These are phyloP conservation scores for Sporothrix pseudoabietina DNA, from an alignment of 2,329 filamentous ascomycete genomes.

Conservation along the genomic window DNA sequence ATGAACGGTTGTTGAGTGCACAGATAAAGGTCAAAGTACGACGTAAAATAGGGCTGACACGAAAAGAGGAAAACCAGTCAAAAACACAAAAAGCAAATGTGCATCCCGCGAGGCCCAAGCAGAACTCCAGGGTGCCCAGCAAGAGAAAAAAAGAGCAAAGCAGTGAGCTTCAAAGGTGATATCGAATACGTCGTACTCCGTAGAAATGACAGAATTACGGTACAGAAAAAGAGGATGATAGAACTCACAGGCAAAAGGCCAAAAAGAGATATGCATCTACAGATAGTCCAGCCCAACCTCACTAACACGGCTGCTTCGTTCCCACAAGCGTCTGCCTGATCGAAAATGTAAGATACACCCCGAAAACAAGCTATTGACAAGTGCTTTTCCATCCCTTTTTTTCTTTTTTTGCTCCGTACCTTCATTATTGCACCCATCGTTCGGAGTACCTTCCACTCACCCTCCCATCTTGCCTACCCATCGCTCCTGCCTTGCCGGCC, in stretches of 20 bases:
- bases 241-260: not conserved
- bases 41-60: not conserved
- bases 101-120: conserved; percentile 14
- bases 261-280: not conserved
- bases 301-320: conserved; percentile 19
- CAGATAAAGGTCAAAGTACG: not conserved
- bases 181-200: not conserved
- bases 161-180: not conserved
- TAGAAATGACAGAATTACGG: not conserved
- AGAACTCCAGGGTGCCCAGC: conserved; percentile 2
- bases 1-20: not conserved
- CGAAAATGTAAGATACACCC: not conserved
- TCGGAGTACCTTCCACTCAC: not conserved
- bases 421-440: not conserved
- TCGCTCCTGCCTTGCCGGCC: conserved; percentile 1
- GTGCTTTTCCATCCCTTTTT: not conserved
- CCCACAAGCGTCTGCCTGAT: conserved; percentile 9
- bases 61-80: conserved; percentile 1
- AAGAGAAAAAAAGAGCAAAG: not conserved
- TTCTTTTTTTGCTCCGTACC: not conserved
- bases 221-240: not conserved
- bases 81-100: not conserved
- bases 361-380: not conserved
- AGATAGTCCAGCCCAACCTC: not conserved
- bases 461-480: not conserved